These are phyloP conservation scores for Rhizophora mangle DNA, from an alignment of 345 rosid species.

Conservation along the genomic window DNA sequence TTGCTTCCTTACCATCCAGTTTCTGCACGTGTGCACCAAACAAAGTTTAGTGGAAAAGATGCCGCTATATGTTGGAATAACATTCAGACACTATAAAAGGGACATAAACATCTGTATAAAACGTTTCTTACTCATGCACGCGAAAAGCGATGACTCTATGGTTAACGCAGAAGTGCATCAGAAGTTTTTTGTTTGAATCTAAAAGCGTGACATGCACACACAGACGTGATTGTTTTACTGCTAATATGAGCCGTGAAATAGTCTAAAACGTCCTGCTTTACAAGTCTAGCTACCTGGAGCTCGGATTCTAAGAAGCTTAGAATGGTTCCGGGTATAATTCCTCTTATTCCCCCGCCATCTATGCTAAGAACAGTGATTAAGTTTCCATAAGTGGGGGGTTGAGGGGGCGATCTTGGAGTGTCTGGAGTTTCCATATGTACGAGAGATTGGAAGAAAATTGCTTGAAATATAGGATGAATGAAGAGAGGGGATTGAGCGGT, in stretches of 20 bases:
- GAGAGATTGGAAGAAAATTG: not conserved
- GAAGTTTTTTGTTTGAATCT: no score
- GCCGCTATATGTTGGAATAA: not conserved
- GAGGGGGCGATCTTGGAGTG: slow-evolving; percentile 7
- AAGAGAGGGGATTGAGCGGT: no score
- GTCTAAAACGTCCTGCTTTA: not conserved
- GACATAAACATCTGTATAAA: not conserved
- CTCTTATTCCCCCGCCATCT: slow-evolving; percentile 24
- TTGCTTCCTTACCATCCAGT: slow-evolving; percentile 32
- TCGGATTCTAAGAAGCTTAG: slow-evolving; percentile 20
- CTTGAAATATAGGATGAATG: not conserved
- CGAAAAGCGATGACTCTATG: not conserved
- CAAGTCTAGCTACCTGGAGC: slow-evolving; percentile 13
- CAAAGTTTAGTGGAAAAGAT: not conserved
- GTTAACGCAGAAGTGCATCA: no score
- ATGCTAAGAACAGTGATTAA: slow-evolving; percentile 22
- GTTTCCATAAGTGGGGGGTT: slow-evolving; percentile 14
- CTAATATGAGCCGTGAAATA: no score
- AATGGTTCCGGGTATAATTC: slow-evolving; percentile 23
- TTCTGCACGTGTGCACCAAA: slow-evolving; percentile 13
- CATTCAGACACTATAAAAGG: not conserved
- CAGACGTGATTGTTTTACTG: no score
- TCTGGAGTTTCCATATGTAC: not conserved
- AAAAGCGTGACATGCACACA: no score
- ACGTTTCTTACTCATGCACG: not conserved